These are phyloP conservation scores for Neofusicoccum umdonicola DNA, from an alignment of 2,329 filamentous ascomycete genomes.

Conservation along the genomic window DNA sequence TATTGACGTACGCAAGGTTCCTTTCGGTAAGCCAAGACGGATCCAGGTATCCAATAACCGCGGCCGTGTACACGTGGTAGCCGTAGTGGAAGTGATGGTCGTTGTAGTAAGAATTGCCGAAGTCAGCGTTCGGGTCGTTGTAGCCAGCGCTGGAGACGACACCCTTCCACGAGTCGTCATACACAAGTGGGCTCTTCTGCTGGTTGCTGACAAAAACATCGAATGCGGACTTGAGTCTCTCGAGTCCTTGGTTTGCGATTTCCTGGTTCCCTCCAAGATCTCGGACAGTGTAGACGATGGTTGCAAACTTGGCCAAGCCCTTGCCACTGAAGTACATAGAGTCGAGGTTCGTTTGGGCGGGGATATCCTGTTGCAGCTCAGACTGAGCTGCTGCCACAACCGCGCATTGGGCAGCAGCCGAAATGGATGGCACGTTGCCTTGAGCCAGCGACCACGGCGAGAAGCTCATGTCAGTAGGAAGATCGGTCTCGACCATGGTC, in stretches of 20 bases:
- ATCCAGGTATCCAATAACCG: constrained; percentile 80
- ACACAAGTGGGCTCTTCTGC: constrained; percentile 54
- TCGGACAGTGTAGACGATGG: constrained; percentile 48
- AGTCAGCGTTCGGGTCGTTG: constrained; percentile 71
- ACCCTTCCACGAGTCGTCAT: constrained; percentile 70
- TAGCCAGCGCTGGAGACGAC: constrained; percentile 78
- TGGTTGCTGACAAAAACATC: constrained; percentile 48
- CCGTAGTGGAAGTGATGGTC: constrained; percentile 69
- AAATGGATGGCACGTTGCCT: constrained; percentile 43
- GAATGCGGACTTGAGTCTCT: constrained; percentile 51
- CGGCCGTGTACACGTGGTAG: constrained; percentile 62
- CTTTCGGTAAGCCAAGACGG: constrained; percentile 65
- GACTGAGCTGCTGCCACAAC: constrained; percentile 62
- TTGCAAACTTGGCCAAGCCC: constrained; percentile 45
- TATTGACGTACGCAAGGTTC: constrained; percentile 81
- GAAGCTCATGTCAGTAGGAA: constrained; percentile 75
- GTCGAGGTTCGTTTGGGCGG: constrained; percentile 69
- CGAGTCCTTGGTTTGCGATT: constrained; percentile 52
- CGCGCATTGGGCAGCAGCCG: constrained; percentile 51
- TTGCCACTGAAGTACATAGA: constrained; percentile 64
- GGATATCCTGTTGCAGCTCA: constrained; percentile 77
- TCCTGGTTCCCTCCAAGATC: constrained; percentile 59
- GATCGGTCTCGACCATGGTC: constrained; percentile 70
- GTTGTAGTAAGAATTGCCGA: constrained; percentile 86
- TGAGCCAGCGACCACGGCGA: constrained; percentile 67